phyloP scores from a whole-genome alignment of 306 rosid species.

The Potentilla sterilis region DNA sequence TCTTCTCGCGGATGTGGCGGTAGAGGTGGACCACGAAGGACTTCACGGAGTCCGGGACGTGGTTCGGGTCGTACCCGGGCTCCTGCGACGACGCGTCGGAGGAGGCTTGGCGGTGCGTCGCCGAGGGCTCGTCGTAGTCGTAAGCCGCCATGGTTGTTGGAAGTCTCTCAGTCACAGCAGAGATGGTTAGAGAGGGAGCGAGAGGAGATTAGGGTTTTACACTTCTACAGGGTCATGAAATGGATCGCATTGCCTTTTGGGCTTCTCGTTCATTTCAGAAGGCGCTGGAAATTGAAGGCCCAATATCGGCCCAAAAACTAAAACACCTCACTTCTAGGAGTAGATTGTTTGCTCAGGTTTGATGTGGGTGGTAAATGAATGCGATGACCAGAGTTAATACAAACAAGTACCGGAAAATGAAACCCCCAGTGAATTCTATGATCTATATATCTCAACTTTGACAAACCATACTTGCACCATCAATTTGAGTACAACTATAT shows the following conservation, averaged over 20 bases:
- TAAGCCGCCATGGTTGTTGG: constrained; percentile 46
- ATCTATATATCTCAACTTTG: not conserved
- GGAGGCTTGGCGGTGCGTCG: constrained; percentile 33
- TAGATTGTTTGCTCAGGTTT: no score
- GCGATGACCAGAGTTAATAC: no score
- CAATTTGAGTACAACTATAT: not conserved
- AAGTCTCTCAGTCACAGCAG: not conserved
- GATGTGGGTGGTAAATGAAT: no score
- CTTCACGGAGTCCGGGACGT: constrained; percentile 81
- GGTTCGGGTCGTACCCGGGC: constrained; percentile 78
- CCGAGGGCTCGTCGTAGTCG: constrained; percentile 51
- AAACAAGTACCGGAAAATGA: no score
- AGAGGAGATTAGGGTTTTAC: constrained; percentile 21
- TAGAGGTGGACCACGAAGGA: constrained; percentile 86
- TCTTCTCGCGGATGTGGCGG: constrained; percentile 93
- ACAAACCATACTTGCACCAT: not conserved
- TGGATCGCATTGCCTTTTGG: not conserved
- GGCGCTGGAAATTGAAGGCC: not conserved
- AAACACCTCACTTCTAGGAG: no score
- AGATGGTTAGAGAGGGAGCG: not conserved
- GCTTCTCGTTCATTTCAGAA: not conserved
- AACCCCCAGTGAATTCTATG: no score
- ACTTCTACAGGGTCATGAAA: no score
- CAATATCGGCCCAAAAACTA: not conserved
- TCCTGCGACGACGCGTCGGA: constrained; percentile 41